Evolutionary conservation across 176 grass and related monocot genomes (phyloP), one percentile per base, ranked within the genome.

Genomic region (Leersia perrieri): DNA sequence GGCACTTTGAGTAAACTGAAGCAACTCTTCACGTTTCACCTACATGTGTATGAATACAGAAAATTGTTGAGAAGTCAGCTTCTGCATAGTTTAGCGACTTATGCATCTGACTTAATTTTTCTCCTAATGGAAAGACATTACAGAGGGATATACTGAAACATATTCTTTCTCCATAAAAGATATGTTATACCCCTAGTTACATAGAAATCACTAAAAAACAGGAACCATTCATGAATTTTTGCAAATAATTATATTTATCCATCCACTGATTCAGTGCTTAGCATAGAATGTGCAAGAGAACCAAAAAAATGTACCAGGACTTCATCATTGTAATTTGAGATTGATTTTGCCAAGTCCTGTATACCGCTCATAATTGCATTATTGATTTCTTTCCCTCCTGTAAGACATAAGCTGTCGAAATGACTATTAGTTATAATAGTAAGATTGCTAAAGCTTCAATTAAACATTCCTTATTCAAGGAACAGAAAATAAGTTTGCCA

Each of bases 281-380:
- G 32, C 7, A 70, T 41, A 53, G 38, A 65, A 75, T 75, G 38
- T 76, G 61, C 4, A 38, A 89, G 58, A 75, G 32, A 63, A 41
- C 64, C 38, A 33, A 34, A 11, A 11, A 80, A 75, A 81, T 66
- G 7, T 89, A 95, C 92, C 90, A 99, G 86, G 20, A 95, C 96
- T 95, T 99, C 96, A 70, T 99, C 90, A 33, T 93, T 82, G 75
- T 95, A 99, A 86, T 81, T 85, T 70, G 90, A 88, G 68, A 99
- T 95, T 82, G 89, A 92, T 61, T 95, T 95, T 77, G 88, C 86
- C 51, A 99, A 82, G 60, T 98, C 96, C 55, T 98, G 96, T 89
- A 95, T 95, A 77, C 92, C 93, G 80, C 96, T 99, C 72, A 99
- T 92, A 82, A 99, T 90, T 13, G 96, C 92, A 88, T 99, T 86